phyloP scores from a whole-genome alignment of 2,329 filamentous ascomycete species.

The Cadophora sp. region DNA sequence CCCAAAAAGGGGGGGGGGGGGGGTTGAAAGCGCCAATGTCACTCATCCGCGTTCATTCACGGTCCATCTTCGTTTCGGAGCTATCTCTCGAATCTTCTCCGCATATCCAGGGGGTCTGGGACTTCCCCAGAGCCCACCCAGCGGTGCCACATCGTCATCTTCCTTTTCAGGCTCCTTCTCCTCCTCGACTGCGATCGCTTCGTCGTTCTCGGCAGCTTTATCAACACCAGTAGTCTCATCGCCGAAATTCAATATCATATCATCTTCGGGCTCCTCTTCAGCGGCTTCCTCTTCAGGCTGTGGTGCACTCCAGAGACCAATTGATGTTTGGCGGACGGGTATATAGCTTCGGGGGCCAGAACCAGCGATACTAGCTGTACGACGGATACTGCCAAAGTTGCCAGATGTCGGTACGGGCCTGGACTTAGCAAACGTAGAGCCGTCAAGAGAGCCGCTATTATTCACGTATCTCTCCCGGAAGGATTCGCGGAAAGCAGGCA shows the following conservation, averaged over 20 bases:
- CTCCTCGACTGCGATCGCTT: not conserved
- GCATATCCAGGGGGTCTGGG: constrained; percentile 54
- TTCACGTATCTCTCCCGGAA: constrained; percentile 21
- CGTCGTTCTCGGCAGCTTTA: constrained; percentile 20
- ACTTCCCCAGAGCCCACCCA: constrained; percentile 52
- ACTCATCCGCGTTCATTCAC: constrained; percentile 52
- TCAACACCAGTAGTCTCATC: constrained; percentile 38
- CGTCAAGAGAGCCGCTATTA: constrained; percentile 44
- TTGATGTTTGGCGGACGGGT: constrained; percentile 46
- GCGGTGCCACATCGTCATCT: constrained; percentile 48
- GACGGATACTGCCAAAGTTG: constrained; percentile 45
- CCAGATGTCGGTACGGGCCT: constrained; percentile 33
- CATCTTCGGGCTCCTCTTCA: constrained; percentile 49
- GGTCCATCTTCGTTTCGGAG: constrained; percentile 62
- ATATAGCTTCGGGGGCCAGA: constrained; percentile 35
- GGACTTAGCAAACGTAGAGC: constrained; percentile 39
- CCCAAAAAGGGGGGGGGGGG: no score
- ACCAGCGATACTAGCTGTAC: constrained; percentile 41
- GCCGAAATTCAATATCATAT: constrained; percentile 60
- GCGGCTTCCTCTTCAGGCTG: constrained; percentile 43
- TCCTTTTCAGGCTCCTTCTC: constrained; percentile 27
- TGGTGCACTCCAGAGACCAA: constrained; percentile 57
- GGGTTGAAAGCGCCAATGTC: not conserved
- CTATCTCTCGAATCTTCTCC: constrained; percentile 55
- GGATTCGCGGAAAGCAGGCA: constrained; percentile 40